phyloP scores from a whole-genome alignment of 768 basidiomycete species.

The Lactifluus echinatus region DNA sequence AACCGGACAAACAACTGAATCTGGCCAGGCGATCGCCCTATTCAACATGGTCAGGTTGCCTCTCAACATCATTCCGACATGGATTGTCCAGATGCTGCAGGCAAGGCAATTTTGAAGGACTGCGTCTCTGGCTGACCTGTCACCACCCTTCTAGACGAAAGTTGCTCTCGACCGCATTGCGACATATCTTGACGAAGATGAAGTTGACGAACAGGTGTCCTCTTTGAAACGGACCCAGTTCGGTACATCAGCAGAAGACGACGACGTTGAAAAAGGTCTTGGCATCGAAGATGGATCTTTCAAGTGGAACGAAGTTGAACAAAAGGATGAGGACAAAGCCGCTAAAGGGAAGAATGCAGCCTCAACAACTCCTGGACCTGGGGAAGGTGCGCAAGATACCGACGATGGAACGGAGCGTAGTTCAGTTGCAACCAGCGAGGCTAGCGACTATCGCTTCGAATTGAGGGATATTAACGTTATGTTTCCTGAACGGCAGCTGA shows the following conservation, averaged over 20 bases:
- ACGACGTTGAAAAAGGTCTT: conserved; percentile 30
- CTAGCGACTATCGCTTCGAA: conserved; percentile 48
- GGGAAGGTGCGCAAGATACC: conserved; percentile 15
- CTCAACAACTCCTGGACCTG: background rate
- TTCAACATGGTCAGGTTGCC: conserved; percentile 80
- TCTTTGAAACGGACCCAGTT: conserved; percentile 37
- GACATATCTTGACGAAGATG: conserved; percentile 52
- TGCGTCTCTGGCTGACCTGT: background rate
- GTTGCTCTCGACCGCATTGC: conserved; percentile 56
- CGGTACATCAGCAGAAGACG: conserved; percentile 20
- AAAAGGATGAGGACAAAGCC: conserved; percentile 23
- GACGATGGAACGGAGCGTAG: conserved; percentile 22
- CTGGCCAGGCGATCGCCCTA: conserved; percentile 55
- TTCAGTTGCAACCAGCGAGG: conserved; percentile 16
- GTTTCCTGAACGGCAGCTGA: conserved; percentile 66
- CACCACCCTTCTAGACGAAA: conserved; percentile 31
- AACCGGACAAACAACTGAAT: background rate
- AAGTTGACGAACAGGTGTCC: conserved; percentile 53
- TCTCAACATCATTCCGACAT: conserved; percentile 71
- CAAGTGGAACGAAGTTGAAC: conserved; percentile 46
- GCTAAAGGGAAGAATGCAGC: conserved; percentile 12
- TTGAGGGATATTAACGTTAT: conserved; percentile 54
- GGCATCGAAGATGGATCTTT: conserved; percentile 45
- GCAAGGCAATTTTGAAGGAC: conserved; percentile 17
- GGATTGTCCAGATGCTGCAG: conserved; percentile 71